A percentile compares a stretch with the other conserved stretches of the same genome.
phyloP scores from a whole-genome alignment of 23 red algal species.

The Chondrus crispus region DNA sequence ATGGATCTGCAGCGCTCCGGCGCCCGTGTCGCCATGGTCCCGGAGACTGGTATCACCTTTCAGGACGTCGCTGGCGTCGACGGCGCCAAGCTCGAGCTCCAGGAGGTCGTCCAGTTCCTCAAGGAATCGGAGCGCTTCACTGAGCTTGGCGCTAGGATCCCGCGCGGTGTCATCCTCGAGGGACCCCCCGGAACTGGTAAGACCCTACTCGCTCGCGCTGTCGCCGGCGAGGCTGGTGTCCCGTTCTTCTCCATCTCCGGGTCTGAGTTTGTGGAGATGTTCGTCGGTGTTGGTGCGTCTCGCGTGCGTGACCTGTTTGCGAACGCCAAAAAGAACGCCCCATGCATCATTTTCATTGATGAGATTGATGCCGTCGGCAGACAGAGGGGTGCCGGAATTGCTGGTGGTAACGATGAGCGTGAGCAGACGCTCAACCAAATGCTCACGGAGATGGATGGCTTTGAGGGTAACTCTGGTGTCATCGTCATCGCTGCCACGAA shows the following conservation, averaged over 20 bases:
- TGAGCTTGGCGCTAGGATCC: constrained; percentile 92
- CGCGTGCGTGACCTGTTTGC: constrained; percentile 97
- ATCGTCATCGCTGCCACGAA: constrained; percentile 99
- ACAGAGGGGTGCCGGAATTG: constrained; percentile 95
- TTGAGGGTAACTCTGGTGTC: constrained; percentile 95
- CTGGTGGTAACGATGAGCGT: constrained; percentile 98
- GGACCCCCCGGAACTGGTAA: constrained; percentile 99
- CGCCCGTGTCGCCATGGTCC: constrained; percentile 88
- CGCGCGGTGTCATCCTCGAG: constrained; percentile 96
- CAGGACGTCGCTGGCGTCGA: constrained; percentile 95
- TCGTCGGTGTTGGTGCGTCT: constrained; percentile 96
- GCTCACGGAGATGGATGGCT: constrained; percentile 99
- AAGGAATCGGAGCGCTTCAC: constrained; percentile 97
- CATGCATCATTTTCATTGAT: constrained; percentile 99
- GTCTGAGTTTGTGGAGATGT: constrained; percentile 99
- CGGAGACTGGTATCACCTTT: constrained; percentile 96
- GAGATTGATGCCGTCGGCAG: constrained; percentile 99
- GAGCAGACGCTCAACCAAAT: constrained; percentile 99
- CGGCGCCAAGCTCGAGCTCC: constrained; percentile 92
- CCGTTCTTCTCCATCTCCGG: constrained; percentile 99
- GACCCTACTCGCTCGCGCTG: constrained; percentile 94
- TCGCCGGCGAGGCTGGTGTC: constrained; percentile 98
- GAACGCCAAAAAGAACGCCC: constrained; percentile 99
- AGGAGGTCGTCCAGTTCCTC: constrained; percentile 95
- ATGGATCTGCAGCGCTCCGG: constrained; percentile 92